Evolutionary conservation across 345 rosid genomes (phyloP).

Genomic region (Heritiera fomes): DNA sequence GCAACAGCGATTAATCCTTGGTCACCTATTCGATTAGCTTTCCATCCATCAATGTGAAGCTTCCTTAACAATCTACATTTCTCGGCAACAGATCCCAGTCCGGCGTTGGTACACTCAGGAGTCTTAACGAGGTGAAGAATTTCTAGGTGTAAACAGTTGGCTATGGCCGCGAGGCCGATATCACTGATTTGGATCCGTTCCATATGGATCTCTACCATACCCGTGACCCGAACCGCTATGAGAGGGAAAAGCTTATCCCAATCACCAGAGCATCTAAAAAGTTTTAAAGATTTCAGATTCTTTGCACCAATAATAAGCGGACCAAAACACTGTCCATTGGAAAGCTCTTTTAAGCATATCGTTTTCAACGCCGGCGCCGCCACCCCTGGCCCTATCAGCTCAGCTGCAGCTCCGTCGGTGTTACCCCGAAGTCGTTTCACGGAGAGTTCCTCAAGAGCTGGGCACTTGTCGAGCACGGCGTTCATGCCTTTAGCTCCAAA

Average conservation of each 20-base stretch:
- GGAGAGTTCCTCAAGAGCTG: constrained; percentile 66
- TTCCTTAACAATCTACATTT: constrained; percentile 63
- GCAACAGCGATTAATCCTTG: constrained; percentile 60
- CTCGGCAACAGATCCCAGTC: constrained; percentile 51
- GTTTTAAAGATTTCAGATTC: constrained; percentile 63
- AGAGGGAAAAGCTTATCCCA: constrained; percentile 68
- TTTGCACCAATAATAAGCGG: constrained; percentile 64
- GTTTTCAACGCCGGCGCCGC: constrained; percentile 61
- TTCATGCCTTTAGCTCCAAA: constrained; percentile 90
- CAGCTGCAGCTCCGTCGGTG: constrained; percentile 50
- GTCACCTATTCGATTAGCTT: constrained; percentile 66
- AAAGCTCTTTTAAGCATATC: constrained; percentile 71
- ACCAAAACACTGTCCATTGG: constrained; percentile 74
- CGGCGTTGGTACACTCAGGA: constrained; percentile 61
- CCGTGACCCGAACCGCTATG: constrained; percentile 40
- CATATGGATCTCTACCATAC: constrained; percentile 64
- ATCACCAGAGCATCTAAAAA: constrained; percentile 84
- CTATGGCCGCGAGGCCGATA: constrained; percentile 49
- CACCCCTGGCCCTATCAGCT: constrained; percentile 61
- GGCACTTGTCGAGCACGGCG: constrained; percentile 75
- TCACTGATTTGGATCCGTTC: constrained; percentile 78
- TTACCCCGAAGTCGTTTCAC: constrained; percentile 81
- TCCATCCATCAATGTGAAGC: constrained; percentile 81
- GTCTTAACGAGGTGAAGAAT: constrained; percentile 75
- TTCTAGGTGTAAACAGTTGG: constrained; percentile 60